phyloP scores from a whole-genome alignment of 768 basidiomycete species.

The Xerocomellus chrysenteron region DNA sequence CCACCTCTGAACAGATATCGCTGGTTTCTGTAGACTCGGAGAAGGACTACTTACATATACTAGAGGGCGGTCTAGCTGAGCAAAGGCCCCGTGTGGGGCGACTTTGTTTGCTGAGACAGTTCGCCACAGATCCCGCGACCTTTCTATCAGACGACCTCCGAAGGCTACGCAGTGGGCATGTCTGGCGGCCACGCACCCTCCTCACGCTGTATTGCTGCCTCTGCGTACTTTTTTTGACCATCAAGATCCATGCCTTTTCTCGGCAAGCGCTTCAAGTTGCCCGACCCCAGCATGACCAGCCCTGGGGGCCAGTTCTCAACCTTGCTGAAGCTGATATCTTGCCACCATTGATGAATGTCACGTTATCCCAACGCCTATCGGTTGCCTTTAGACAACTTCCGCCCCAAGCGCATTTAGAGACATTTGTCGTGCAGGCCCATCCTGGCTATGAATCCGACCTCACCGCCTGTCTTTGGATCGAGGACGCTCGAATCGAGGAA shows the following conservation, averaged over 20 bases:
- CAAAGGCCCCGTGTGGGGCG: slow-evolving; percentile 17
- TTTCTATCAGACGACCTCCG: slow-evolving; percentile 29
- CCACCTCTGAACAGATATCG: slow-evolving; percentile 24
- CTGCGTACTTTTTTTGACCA: slow-evolving; percentile 40
- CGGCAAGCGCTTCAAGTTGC: slow-evolving; percentile 1
- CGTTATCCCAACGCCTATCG: slow-evolving; percentile 35
- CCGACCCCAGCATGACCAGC: not conserved
- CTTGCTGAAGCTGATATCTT: not conserved
- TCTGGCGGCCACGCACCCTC: slow-evolving; percentile 33
- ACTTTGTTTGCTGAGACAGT: slow-evolving; percentile 28
- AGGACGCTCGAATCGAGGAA: slow-evolving; percentile 35
- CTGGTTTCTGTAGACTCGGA: not conserved
- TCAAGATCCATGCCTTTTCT: slow-evolving; percentile 22
- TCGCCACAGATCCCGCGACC: slow-evolving; percentile 22
- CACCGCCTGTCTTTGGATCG: slow-evolving; percentile 53
- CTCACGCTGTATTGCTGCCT: slow-evolving; percentile 41
- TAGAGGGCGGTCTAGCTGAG: slow-evolving; percentile 19
- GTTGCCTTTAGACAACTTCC: slow-evolving; percentile 34
- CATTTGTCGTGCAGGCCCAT: slow-evolving; percentile 34
- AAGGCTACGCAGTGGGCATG: slow-evolving; percentile 21
- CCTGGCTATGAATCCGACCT: slow-evolving; percentile 15
- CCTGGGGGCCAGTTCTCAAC: not conserved
- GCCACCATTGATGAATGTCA: slow-evolving; percentile 29
- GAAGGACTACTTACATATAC: slow-evolving; percentile 11
- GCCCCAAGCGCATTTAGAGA: slow-evolving; percentile 32